A percentile compares a stretch with the other conserved stretches of the same genome.
phyloP scores from a whole-genome alignment of 2,329 filamentous ascomycete species.

The Beauveria pseudobassiana region DNA sequence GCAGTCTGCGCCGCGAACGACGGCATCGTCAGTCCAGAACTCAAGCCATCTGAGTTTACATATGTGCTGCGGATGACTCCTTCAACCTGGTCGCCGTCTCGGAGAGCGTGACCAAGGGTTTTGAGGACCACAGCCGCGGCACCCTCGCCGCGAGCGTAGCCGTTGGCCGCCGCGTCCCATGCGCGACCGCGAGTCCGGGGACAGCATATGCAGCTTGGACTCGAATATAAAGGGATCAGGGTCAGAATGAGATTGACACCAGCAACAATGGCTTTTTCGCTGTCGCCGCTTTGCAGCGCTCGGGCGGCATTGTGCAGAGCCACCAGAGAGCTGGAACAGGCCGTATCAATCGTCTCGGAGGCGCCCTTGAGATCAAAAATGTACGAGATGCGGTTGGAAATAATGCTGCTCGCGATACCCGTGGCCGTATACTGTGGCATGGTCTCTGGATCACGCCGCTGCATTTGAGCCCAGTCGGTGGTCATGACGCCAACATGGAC shows the following conservation, averaged over 20 bases:
- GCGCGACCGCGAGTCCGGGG: conserved; percentile 23
- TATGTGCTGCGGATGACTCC: conserved; percentile 40
- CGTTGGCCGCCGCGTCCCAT: conserved; percentile 37
- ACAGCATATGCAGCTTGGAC: conserved; percentile 31
- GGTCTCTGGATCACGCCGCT: conserved; percentile 17
- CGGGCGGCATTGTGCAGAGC: conserved; percentile 40
- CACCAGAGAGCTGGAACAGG: conserved; percentile 41
- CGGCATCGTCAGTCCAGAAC: conserved; percentile 48
- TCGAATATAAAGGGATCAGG: conserved; percentile 24
- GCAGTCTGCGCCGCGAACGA: conserved; percentile 34
- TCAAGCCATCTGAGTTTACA: conserved; percentile 45
- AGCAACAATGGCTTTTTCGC: conserved; percentile 28
- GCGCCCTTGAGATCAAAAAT: conserved; percentile 45
- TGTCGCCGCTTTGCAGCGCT: conserved; percentile 36
- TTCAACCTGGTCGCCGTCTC: conserved; percentile 43
- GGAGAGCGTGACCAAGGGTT: conserved; percentile 32
- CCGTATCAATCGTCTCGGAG: conserved; percentile 41
- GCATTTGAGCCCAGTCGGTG: conserved; percentile 22
- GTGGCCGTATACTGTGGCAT: conserved; percentile 1
- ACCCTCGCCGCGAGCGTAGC: conserved; percentile 47
- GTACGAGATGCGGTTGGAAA: conserved; percentile 42
- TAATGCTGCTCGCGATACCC: conserved; percentile 16
- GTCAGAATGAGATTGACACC: conserved; percentile 15
- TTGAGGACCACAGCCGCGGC: conserved; percentile 40
- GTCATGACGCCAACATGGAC: conserved; percentile 20